Evolutionary conservation across 768 basidiomycete species (phyloP).

Genomic region (Cystofilobasidium ferigula): DNA sequence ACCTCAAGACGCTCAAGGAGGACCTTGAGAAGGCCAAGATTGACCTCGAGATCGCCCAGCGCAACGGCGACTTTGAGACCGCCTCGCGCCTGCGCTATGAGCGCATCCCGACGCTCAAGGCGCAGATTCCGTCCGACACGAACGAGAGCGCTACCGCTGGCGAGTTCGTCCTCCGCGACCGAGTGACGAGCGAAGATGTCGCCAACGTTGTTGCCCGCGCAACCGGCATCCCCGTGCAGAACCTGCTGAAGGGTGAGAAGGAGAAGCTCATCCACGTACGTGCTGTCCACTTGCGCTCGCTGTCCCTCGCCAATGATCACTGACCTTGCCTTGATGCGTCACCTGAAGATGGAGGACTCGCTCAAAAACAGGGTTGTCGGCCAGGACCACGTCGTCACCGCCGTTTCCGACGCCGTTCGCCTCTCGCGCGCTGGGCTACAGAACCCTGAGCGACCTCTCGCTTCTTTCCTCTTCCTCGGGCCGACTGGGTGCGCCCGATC

Average conservation of each 20-base stretch:
- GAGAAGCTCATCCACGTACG: constrained; percentile 78
- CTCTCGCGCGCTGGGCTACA: constrained; percentile 85
- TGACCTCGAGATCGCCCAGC: constrained; percentile 75
- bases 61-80: constrained; percentile 72
- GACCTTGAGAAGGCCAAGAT: constrained; percentile 71
- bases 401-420: constrained; percentile 80
- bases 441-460: constrained; percentile 76
- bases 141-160: constrained; percentile 39
- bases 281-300: too few species aligned
- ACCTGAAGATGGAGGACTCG: constrained; percentile 73
- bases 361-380: constrained; percentile 69
- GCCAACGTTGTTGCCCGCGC: constrained; percentile 71
- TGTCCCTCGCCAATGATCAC: not conserved
- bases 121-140: constrained; percentile 52
- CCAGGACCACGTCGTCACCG: constrained; percentile 74
- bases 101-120: constrained; percentile 69
- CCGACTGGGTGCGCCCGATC: constrained; percentile 74
- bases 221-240: constrained; percentile 84
- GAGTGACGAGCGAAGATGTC: constrained; percentile 81
- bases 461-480: constrained; percentile 82
- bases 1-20: constrained; percentile 38
- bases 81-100: constrained; percentile 75
- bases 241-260: constrained; percentile 73
- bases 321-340: not conserved
- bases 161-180: constrained; percentile 63